A percentile compares a stretch with the other conserved stretches of the same genome.
phyloP scores from a whole-genome alignment of 1,284 basidiomycete genomes.

The Takashimella tepidaria region DNA sequence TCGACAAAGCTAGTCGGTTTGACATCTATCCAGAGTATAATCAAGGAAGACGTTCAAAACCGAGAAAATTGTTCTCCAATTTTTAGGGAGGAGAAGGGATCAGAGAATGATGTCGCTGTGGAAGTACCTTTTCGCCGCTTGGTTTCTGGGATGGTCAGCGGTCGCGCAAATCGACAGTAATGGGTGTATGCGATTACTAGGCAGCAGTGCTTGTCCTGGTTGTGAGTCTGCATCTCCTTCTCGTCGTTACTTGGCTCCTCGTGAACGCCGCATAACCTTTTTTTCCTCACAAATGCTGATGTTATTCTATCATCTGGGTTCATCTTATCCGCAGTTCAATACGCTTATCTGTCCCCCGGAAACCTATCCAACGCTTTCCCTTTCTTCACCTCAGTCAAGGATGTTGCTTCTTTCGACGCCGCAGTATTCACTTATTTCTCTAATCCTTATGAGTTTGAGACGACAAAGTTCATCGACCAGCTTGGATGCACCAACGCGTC shows the following conservation, averaged over 20 bases:
- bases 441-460: slow-evolving; percentile 36
- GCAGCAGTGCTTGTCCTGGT: background rate
- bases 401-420: slow-evolving; percentile 3
- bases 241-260: too few relatives aligned
- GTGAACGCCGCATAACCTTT: background rate
- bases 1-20: background rate
- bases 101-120: too few relatives aligned
- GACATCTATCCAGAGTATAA: background rate
- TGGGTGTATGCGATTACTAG: background rate
- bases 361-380: slow-evolving; percentile 31
- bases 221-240: background rate
- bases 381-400: slow-evolving; percentile 22
- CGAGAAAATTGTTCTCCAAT: too few relatives aligned
- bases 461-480: slow-evolving; percentile 33
- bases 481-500: slow-evolving; percentile 38
- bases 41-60: too few relatives aligned
- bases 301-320: background rate
- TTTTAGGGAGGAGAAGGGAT: too few relatives aligned
- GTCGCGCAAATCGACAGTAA: background rate
- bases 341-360: slow-evolving; percentile 41
- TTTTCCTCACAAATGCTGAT: background rate
- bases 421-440: slow-evolving; percentile 38
- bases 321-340: slow-evolving; percentile 29
- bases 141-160: background rate
- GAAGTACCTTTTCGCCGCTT: background rate